Conservation (phyloP, 192 early-diverging fungal species). For the Coemansia reversa region DNA sequence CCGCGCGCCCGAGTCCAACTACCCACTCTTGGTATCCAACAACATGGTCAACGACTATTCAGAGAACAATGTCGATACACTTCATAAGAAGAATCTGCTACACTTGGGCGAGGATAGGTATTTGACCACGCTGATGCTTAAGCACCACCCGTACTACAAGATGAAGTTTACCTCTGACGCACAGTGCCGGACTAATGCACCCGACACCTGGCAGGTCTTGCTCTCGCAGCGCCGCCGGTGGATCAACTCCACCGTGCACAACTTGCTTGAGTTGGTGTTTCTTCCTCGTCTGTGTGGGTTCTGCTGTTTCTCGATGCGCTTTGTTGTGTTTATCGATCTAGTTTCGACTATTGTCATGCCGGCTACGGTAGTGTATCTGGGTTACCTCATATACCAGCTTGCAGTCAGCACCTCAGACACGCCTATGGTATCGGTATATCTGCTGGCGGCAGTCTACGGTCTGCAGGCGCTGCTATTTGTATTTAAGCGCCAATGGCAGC, state of each 20-base stretch:
- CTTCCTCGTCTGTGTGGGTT: slow-evolving; percentile 95
- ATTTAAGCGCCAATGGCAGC: slow-evolving; percentile 88
- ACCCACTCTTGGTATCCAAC: slow-evolving; percentile 86
- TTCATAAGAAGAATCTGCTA: slow-evolving; percentile 99
- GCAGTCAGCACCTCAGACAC: slow-evolving; percentile 56
- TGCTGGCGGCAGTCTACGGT: slow-evolving; percentile 88
- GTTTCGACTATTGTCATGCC: slow-evolving; percentile 95
- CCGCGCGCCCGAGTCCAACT: slow-evolving; percentile 84
- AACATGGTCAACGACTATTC: slow-evolving; percentile 89
- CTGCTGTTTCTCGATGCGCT: slow-evolving; percentile 98
- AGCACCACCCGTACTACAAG: slow-evolving; percentile 98
- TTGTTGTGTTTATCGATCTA: slow-evolving; percentile 94
- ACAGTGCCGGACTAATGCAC: slow-evolving; percentile 91
- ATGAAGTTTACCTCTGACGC: slow-evolving; percentile 95
- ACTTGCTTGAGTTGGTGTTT: slow-evolving; percentile 91
- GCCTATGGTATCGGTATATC: slow-evolving; percentile 83
- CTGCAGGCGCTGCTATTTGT: slow-evolving; percentile 89
- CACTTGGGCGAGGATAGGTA: slow-evolving; percentile 99
- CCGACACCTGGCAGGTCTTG: slow-evolving; percentile 93
- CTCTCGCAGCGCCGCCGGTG: slow-evolving; percentile 98
- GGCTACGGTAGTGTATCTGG: slow-evolving; percentile 87
- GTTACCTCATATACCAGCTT: slow-evolving; percentile 78
- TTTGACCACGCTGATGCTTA: slow-evolving; percentile 91
- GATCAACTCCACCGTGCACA: slow-evolving; percentile 99
- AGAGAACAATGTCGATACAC: slow-evolving; percentile 93